Evolutionary conservation across 345 rosid species (phyloP).

Genomic region (Fremontodendron californicum): DNA sequence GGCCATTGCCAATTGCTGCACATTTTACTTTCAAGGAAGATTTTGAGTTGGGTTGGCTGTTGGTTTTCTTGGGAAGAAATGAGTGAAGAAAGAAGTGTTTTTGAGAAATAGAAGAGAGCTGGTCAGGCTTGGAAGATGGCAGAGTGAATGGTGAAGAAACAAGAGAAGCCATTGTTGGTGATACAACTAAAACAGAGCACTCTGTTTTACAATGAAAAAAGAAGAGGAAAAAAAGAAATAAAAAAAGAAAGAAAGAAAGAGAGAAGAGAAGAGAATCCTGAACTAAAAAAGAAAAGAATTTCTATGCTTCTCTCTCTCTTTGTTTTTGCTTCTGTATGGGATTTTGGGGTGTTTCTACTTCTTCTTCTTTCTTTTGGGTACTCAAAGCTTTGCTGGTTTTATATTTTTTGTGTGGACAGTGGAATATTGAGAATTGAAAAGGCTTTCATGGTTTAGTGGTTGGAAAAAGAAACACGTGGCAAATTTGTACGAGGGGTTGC

Average conservation of each 20-base stretch:
- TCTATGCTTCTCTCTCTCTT: conserved; percentile 1
- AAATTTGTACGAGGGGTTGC: conserved; percentile 13
- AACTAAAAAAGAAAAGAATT: background rate
- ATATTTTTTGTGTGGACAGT: conserved; percentile 16
- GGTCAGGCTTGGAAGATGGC: conserved; percentile 58
- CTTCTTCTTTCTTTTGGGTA: background rate
- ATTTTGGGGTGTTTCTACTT: background rate
- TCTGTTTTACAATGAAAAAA: conserved; percentile 15
- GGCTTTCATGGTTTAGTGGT: conserved; percentile 61
- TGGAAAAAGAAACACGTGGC: conserved; percentile 68
- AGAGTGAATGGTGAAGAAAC: conserved; percentile 68
- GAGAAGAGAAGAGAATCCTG: background rate
- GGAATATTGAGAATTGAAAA: conserved; percentile 15
- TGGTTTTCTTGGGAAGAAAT: conserved; percentile 48
- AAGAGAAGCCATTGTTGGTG: conserved; percentile 60
- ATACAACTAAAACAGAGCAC: conserved; percentile 22
- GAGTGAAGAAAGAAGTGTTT: conserved; percentile 73
- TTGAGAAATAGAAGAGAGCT: conserved; percentile 67
- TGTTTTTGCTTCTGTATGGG: background rate
- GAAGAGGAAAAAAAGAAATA: conserved; percentile 2
- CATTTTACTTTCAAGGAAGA: conserved; percentile 55
- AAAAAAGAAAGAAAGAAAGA: too few species aligned
- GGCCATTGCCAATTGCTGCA: conserved; percentile 73
- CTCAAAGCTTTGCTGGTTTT: conserved; percentile 10
- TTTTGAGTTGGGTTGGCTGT: conserved; percentile 27